These are phyloP conservation scores for Wickerhamomyces sp. DNA, from an alignment of 1,139 yeast species.

Conservation along the genomic window DNA sequence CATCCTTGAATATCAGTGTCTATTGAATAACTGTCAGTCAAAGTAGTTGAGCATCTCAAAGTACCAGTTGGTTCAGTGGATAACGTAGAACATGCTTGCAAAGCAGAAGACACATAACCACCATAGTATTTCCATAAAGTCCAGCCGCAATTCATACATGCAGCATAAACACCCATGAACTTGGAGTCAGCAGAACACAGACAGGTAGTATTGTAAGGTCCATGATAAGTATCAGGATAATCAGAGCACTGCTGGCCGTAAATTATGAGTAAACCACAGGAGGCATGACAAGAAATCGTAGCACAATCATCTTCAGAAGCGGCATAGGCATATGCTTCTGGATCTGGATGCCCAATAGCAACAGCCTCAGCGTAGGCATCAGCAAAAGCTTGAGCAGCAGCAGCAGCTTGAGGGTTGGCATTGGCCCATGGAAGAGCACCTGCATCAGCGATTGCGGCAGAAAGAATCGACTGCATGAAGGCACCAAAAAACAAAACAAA, in stretches of 20 bases:
- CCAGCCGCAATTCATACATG: conserved; percentile 31
- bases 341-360: conserved; percentile 13
- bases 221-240: conserved; percentile 16
- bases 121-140: conserved; percentile 14
- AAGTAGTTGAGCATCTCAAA: conserved; percentile 22
- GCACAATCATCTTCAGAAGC: conserved; percentile 16
- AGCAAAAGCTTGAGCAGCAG: neutral
- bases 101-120: conserved; percentile 21
- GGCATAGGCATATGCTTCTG: conserved; percentile 12
- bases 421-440: conserved; percentile 11
- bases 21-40: conserved; percentile 22
- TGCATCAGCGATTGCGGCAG: conserved; percentile 7
- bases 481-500: conserved; percentile 1
- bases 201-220: conserved; percentile 24
- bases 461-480: conserved; percentile 8
- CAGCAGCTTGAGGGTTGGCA: conserved; percentile 7
- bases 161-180: conserved; percentile 17
- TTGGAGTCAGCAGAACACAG: conserved; percentile 21
- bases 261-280: conserved; percentile 23
- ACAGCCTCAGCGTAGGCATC: conserved; percentile 9
- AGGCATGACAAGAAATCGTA: conserved; percentile 20
- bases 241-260: conserved; percentile 24
- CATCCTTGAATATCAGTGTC: conserved; percentile 22
- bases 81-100: conserved; percentile 23
- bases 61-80: conserved; percentile 28